These are phyloP conservation scores for Aureobasidium sp. DNA, from an alignment of 2,329 filamentous ascomycete species.

Conservation along the genomic window DNA sequence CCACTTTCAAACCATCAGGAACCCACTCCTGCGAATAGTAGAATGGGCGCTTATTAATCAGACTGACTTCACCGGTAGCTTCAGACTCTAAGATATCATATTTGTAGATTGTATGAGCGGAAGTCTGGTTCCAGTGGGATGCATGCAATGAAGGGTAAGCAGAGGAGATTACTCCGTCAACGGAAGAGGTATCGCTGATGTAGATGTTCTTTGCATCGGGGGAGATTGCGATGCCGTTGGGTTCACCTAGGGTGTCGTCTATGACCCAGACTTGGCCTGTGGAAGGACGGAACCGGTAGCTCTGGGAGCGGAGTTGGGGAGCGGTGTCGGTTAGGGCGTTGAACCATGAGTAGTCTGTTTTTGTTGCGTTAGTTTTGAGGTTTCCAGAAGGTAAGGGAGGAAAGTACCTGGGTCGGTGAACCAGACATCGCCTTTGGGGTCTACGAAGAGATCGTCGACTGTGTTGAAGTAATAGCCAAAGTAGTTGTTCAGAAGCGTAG, in stretches of 20 bases:
- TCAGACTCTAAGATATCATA: constrained; percentile 26
- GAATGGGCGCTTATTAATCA: constrained; percentile 32
- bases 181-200: constrained; percentile 32
- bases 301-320: constrained; percentile 23
- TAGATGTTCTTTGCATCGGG: constrained; percentile 37
- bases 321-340: constrained; percentile 26
- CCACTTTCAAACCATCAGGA: constrained; percentile 36
- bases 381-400: no score
- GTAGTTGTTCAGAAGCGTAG: constrained; percentile 37
- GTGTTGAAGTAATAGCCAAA: constrained; percentile 38
- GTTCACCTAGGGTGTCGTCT: constrained; percentile 32
- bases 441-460: constrained; percentile 32
- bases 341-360: constrained; percentile 28
- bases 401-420: constrained; percentile 35
- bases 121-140: constrained; percentile 25
- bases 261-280: constrained; percentile 34
- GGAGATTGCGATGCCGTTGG: constrained; percentile 38
- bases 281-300: constrained; percentile 34
- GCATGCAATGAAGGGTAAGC: constrained; percentile 19
- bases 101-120: constrained; percentile 28
- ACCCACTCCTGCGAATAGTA: constrained; percentile 31
- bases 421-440: constrained; percentile 37
- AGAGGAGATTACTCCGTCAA: not conserved
- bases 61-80: constrained; percentile 20
- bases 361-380: no score